Evolutionary conservation across 2,329 filamentous ascomycete genomes (phyloP), one percentile per base, ranked within the genome.

Genomic region (Phyllosticta citribraziliensis): DNA sequence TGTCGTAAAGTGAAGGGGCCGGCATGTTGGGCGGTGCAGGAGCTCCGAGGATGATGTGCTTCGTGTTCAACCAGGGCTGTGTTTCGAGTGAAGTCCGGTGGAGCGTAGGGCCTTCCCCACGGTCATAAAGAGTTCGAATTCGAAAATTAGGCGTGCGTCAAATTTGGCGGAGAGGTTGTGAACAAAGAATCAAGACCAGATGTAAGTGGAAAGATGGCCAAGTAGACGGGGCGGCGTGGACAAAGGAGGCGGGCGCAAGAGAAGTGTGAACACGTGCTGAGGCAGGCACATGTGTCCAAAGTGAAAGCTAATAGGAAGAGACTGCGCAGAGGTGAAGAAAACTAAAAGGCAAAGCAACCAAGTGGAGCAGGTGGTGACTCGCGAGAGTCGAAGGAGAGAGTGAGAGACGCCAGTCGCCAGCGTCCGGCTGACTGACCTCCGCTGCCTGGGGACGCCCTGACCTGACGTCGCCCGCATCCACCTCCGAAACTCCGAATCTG

Each of bases 1-100:
- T 71, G 58, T 72, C 67, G 64, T 69, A 69, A 51, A 79, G 73
- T 55, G 69, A 70, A 35, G 70, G 63, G 56, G 70, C 72, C n/a
- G 70, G 70, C 72, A 74, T 74, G 52, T 50, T 68, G 54, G 54
- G 40, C 12, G 19, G 14, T 19, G 6, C 6, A n/a, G 14, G 40
- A n/a, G 40, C 40, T n/a, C 2, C 40, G 14, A 47, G 17, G 40
- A n/a, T n/a, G 17, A n/a, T 47, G 14, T 8, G 2, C 14, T n/a
- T n/a, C n/a, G 14, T 47, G 6, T n/a, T 47, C 40, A 6, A 47
- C 40, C 14, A 47, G 19, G 12, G 40, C 40, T n/a, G 40, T 47
- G 12, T n/a, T 47, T 47, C 14, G 40, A 47, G n/a, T 3, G 17
- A 8, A n/a, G 40, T 47, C 40, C 40, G 8, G 40, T n/a, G 14